Base-by-base conservation (phyloP, 257 asterid genomes). In the Nicotiana otophora region DNA sequence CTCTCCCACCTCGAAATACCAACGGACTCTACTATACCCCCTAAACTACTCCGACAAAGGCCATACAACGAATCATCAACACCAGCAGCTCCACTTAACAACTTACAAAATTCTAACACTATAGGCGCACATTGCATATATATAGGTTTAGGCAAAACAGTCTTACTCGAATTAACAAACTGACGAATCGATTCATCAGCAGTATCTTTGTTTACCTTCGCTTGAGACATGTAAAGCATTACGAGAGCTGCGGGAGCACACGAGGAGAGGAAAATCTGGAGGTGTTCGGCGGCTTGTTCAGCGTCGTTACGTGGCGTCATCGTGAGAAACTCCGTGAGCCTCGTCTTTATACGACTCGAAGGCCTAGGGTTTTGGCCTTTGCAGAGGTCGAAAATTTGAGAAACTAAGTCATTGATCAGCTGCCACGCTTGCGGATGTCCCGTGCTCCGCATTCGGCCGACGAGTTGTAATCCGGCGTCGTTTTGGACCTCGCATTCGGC, bases 381-480 rank as follows among this genome's bases (percentile, higher is more conserved):
- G 85, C 65, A 88, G 12, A 90, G 88, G 69, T 74, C 68, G 19
- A 91, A 84, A 19, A 93, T 82, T 57, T 81, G 34, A 0, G 92
- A 88, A 15, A 96, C 87, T 19, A 94, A 84, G 4, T 88, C 96
- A 72, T 90, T 86, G 62, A 96, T 86, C 39, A 89, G 87, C 83
- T 91, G 92, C 97, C 98, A 94, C 0, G 99, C 95, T 58, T 85
- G 88, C 2, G 99, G 99, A 63, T 96, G 94, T 0, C 70, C 90
- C 0, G 98, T 93, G 84, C 97, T 93, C 82, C 98, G 85, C 97
- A 96, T 86, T 0, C 98, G 91, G 10, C 94, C 98, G 3, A 92
- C 93, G 17, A 96, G 69, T 23, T 91, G 89, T 48, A 96, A 81
- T 0, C 87, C 85, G 1, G 98, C 95, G 62, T 94, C 98, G 3